These are phyloP conservation scores for Leccinum fuscescens DNA, from an alignment of 1,284 basidiomycete species.

Conservation along the genomic window DNA sequence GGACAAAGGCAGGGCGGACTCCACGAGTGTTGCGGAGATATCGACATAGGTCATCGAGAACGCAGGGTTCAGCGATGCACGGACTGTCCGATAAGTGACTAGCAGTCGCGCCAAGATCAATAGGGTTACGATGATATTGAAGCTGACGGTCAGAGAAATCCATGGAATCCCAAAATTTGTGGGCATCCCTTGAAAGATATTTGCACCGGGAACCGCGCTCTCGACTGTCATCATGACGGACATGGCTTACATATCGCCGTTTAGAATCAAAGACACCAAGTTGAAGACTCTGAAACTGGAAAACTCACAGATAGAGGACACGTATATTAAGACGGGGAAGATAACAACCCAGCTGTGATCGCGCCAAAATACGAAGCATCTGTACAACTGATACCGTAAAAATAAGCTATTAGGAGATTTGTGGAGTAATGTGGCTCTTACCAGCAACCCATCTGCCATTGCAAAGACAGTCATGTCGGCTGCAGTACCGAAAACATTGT, in stretches of 20 bases:
- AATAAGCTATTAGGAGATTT: neutral
- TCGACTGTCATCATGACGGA: too few species aligned
- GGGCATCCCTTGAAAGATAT: too few species aligned
- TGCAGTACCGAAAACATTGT: conserved; percentile 2
- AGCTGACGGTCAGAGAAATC: too few species aligned
- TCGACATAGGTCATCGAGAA: conserved; percentile 3
- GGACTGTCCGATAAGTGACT: neutral
- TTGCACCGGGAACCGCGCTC: too few species aligned
- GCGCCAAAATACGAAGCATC: too few species aligned
- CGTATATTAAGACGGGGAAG: too few species aligned
- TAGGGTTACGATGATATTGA: conserved; percentile 1
- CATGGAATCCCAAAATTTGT: too few species aligned
- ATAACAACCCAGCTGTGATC: too few species aligned
- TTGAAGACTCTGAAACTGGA: too few species aligned
- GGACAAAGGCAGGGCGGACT: conserved; percentile 6
- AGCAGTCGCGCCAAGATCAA: conserved; percentile 2
- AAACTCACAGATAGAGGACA: too few species aligned
- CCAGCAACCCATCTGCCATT: conserved; percentile 8
- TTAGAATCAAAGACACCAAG: too few species aligned
- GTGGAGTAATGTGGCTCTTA: neutral
- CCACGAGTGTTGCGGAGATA: conserved; percentile 3
- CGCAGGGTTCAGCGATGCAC: neutral
- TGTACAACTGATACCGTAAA: too few species aligned
- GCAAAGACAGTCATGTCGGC: conserved; percentile 1
- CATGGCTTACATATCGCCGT: neutral